Evolutionary conservation across 2,329 filamentous ascomycete genomes (phyloP), one percentile per base, ranked within the genome.

Genomic region (Colletotrichum coccodes): DNA sequence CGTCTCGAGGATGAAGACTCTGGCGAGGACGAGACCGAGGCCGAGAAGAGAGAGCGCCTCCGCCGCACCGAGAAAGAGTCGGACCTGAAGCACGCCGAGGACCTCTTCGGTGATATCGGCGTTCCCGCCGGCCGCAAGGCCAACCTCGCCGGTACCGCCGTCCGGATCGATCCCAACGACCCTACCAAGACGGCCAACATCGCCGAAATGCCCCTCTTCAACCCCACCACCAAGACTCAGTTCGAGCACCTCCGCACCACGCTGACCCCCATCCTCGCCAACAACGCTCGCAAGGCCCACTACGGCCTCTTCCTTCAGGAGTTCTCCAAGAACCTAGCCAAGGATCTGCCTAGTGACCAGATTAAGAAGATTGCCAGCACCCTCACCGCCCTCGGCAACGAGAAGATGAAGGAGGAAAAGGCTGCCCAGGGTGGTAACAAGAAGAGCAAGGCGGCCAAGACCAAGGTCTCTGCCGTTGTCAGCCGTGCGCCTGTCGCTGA

Each of bases 361-460:
- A 95, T 98, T 83, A 98, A 98, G 89, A 98, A 98, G 87, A 89
- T 97, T 73, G 90, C 94, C 14, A 97, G 93, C 80, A 88, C 89
- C 6, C 83, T 99, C 76, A 97, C 95, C n/a, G 92, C 94, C 6
- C 87, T 97, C 64, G 89, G 94, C 79, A 99, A 99, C 79, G 96
- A 98, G 89, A 98, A 97, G 88, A 92, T 98, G 92, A 97, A 94
- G 86, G 95, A 98, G 81, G 96, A 99, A 88, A 98, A 98, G 88
- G 91, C 92, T 4, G 90, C 93, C 4, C 94, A 97, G 73, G 98
- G 97, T 87, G 91, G 93, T 62, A 93, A 92, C 76, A 99, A 98
- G 92, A 99, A 98, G 90, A 90, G 87, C 75, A 98, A 98, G 89
- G 95, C 95, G 5, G 92, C 94, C 71, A 98, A 98, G 90, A 97